A percentile compares a stretch with the other conserved stretches of the same genome.
Conservation (phyloP, 164 flowering plant genomes). For the Protea cynaroides region DNA sequence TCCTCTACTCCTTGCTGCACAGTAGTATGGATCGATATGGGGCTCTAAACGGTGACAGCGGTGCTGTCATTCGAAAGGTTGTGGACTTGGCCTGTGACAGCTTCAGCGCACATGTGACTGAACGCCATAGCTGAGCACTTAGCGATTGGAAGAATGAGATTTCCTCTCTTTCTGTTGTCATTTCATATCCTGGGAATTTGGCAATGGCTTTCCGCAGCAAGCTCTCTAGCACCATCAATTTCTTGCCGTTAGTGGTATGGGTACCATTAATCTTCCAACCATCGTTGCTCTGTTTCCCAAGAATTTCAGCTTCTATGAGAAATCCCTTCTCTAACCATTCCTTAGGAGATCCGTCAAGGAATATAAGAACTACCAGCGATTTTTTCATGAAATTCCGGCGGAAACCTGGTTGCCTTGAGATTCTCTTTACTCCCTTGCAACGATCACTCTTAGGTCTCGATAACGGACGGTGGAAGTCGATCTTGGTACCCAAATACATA, state of each 20-base stretch:
- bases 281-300: slow-evolving; percentile 46
- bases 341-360: slow-evolving; percentile 59
- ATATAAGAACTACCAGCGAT: slow-evolving; percentile 52
- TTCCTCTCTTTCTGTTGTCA: slow-evolving; percentile 22
- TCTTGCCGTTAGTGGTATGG: slow-evolving; percentile 21
- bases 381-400: slow-evolving; percentile 45
- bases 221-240: slow-evolving; percentile 20
- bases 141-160: slow-evolving; percentile 91
- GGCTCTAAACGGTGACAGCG: slow-evolving; percentile 80
- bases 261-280: slow-evolving; percentile 23
- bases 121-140: slow-evolving; percentile 72
- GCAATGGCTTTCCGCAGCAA: slow-evolving; percentile 7
- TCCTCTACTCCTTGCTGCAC: slow-evolving; percentile 47
- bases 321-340: slow-evolving; percentile 7
- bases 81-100: slow-evolving; percentile 33
- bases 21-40: slow-evolving; percentile 30
- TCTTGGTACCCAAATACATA: no score
- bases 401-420: slow-evolving; percentile 48
- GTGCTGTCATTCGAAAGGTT: slow-evolving; percentile 90
- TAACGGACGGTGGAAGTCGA: no score
- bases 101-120: slow-evolving; percentile 68
- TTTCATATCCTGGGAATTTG: not conserved
- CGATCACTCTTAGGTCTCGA: no score
- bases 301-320: slow-evolving; percentile 18
- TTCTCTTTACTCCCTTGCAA: slow-evolving; percentile 27